These are phyloP conservation scores for Cymbopogon citratus DNA, from an alignment of 176 grass and related monocot genomes.

Conservation along the genomic window DNA sequence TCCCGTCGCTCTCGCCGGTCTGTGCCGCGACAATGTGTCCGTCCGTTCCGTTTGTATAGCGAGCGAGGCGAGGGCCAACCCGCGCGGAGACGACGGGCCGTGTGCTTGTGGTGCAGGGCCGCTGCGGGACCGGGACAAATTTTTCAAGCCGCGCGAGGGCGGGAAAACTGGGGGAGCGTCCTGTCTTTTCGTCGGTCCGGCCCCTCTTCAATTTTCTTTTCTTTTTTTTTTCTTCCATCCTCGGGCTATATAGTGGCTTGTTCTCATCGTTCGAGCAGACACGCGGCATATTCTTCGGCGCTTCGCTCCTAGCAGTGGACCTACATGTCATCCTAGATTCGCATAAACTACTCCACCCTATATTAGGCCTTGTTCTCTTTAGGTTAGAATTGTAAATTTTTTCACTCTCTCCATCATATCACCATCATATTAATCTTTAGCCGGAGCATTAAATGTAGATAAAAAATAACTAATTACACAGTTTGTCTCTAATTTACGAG, in stretches of 20 bases:
- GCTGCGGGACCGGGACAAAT: background rate
- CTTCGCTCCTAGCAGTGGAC: background rate
- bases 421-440: too few relatives aligned
- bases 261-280: background rate
- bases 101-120: background rate
- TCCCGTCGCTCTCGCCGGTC: background rate
- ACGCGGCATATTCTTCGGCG: background rate
- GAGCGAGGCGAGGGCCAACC: background rate
- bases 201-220: background rate
- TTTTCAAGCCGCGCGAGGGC: slow-evolving; percentile 24
- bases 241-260: background rate
- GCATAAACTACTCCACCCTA: too few relatives aligned
- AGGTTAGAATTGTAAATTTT: too few relatives aligned
- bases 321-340: background rate
- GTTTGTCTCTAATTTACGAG: too few relatives aligned
- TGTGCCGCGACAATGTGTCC: background rate
- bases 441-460: too few relatives aligned
- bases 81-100: slow-evolving; percentile 3
- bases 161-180: slow-evolving; percentile 5
- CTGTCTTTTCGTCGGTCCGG: background rate
- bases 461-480: too few relatives aligned
- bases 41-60: background rate
- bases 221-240: too few relatives aligned
- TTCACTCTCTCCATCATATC: too few relatives aligned
- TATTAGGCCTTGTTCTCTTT: too few relatives aligned